Evolutionary conservation across 2,329 filamentous ascomycete species (phyloP), one percentile per base, ranked within the genome.

Genomic region (Xylaria sp.): DNA sequence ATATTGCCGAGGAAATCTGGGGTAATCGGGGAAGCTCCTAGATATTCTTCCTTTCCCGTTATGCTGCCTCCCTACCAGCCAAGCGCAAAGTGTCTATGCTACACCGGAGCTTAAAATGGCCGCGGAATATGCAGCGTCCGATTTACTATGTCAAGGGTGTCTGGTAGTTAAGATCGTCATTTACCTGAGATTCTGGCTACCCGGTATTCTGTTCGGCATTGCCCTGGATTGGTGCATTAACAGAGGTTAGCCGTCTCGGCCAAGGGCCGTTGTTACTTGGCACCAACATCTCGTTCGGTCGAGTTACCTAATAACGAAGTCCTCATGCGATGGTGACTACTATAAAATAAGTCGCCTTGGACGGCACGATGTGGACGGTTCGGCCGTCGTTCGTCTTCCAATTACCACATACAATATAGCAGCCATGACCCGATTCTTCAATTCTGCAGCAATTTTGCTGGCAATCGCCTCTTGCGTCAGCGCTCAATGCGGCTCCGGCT

Each of bases 181-280:
- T 54, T 63, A 46, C 36, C 10, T 63, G 49, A 63, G 15, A 56
- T 56, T 56, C 49, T 40, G n/a, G 13, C 44, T n/a, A 23, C 23
- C 23, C 23, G 11, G n/a, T 26, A 20, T n/a, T 20, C 48, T 54
- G 23, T 17, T 26, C n/a, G 13, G 49, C n/a, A 33, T 44, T 13
- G 49, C 56, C 40, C 28, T 56, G 51, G 60, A 63, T 63, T 63
- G 60, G 60, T 63, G 60, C 60, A 63, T 63, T 33, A 54, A 63
- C 38, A 53, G 15, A 9, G 5, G 38, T 23, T 36, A 63, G 38
- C 38, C 38, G 60, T 54, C 17, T 63, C n/a, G 48, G 38, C 40
- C 49, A 46, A 26, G 51, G 59, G 26, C 28, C 49, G 33, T 63
- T 3, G 49, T 54, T 36, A 56, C 60, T 63, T 63, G 60, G 60